Conservation (phyloP, 2,329 filamentous ascomycete species). For the Calonectria henricotiae region DNA sequence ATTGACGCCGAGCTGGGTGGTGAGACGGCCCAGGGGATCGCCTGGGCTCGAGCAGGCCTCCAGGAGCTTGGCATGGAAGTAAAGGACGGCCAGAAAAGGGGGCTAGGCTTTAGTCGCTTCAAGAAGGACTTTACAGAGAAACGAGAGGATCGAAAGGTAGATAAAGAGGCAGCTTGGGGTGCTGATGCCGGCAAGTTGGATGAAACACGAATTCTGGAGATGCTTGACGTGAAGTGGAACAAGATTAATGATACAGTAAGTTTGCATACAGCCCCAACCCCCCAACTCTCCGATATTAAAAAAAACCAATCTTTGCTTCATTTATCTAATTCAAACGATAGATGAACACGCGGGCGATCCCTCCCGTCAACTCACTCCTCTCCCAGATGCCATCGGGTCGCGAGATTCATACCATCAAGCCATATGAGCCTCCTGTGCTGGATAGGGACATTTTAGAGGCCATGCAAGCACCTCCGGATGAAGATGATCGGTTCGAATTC, state of each 20-base stretch:
- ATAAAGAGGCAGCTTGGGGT: constrained; percentile 83
- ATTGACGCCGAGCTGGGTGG: constrained; percentile 90
- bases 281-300: no score
- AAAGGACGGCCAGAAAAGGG: constrained; percentile 66
- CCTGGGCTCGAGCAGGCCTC: constrained; percentile 86
- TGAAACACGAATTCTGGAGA: constrained; percentile 87
- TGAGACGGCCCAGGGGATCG: constrained; percentile 87
- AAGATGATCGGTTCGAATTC: constrained; percentile 55
- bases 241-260: constrained; percentile 93
- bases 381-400: constrained; percentile 89
- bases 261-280: not conserved
- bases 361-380: constrained; percentile 79
- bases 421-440: constrained; percentile 77
- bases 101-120: constrained; percentile 74
- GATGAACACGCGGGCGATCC: constrained; percentile 86
- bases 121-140: constrained; percentile 84
- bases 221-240: constrained; percentile 90
- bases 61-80: constrained; percentile 80
- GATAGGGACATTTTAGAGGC: constrained; percentile 76
- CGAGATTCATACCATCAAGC: constrained; percentile 83
- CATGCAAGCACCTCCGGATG: constrained; percentile 66
- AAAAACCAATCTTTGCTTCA: accelerated
- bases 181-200: constrained; percentile 88
- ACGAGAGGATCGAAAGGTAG: constrained; percentile 84
- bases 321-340: constrained; percentile 56